A percentile compares a stretch with the other conserved stretches of the same genome.
phyloP scores from a whole-genome alignment of 2,329 filamentous ascomycete genomes.

The Epichloe scottii region DNA sequence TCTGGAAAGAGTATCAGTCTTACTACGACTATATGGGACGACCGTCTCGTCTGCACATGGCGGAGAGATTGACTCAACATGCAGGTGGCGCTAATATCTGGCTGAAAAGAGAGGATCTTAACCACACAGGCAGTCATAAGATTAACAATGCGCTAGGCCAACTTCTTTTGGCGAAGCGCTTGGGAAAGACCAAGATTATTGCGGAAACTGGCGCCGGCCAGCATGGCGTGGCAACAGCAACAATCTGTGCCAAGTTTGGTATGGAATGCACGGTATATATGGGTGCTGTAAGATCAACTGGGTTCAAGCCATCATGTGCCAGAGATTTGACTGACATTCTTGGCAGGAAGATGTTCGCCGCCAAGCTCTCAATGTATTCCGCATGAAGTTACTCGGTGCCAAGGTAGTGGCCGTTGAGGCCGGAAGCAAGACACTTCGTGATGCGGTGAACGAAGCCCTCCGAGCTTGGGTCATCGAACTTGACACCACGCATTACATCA shows the following conservation, averaged over 20 bases:
- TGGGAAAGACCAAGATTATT: slow-evolving; percentile 95
- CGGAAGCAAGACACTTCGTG: slow-evolving; percentile 69
- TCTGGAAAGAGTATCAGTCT: slow-evolving; percentile 94
- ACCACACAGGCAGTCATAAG: slow-evolving; percentile 97
- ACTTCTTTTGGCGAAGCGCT: slow-evolving; percentile 67
- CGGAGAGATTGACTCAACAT: slow-evolving; percentile 75
- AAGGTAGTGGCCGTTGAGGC: slow-evolving; percentile 88
- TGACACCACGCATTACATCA: slow-evolving; percentile 93
- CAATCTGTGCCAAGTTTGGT: slow-evolving; percentile 93
- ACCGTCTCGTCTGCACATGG: slow-evolving; percentile 81
- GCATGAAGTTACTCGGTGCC: slow-evolving; percentile 91
- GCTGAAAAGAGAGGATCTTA: slow-evolving; percentile 94
- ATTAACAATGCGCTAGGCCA: slow-evolving; percentile 98
- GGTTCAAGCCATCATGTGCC: neutral
- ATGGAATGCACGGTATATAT: slow-evolving; percentile 98
- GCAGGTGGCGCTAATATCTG: slow-evolving; percentile 93
- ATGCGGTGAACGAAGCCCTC: slow-evolving; percentile 90
- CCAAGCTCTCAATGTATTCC: slow-evolving; percentile 95
- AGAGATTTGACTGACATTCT: slow-evolving; percentile 11
- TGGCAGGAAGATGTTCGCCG: slow-evolving; percentile 74
- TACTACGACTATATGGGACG: slow-evolving; percentile 98
- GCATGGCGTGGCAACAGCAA: slow-evolving; percentile 94
- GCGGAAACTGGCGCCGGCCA: slow-evolving; percentile 96
- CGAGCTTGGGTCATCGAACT: slow-evolving; percentile 89
- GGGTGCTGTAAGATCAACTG: slow-evolving; percentile 51